Evolutionary conservation across 2,329 filamentous ascomycete species (phyloP).

Genomic region (Penicillium aurantiogriseum): DNA sequence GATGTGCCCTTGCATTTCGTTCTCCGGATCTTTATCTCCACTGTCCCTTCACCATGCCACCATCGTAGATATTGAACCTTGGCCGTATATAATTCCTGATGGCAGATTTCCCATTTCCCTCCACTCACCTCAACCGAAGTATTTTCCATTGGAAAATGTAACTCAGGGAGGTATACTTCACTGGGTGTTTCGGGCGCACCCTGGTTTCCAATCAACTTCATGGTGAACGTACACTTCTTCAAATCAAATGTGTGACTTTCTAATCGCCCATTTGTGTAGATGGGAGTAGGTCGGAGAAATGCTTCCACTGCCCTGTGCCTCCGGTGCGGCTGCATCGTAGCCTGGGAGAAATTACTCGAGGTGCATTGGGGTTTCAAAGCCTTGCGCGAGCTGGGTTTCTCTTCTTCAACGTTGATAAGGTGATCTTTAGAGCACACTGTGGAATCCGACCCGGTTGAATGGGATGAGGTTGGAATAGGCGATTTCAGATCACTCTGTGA

Average conservation of each 20-base stretch:
- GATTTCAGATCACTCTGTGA: conserved; percentile 74
- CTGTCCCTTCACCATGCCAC: conserved; percentile 89
- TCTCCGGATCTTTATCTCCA: conserved; percentile 65
- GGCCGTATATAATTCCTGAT: conserved; percentile 66
- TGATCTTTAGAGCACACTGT: neutral
- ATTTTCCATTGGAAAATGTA: conserved; percentile 78
- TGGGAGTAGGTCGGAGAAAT: conserved; percentile 80
- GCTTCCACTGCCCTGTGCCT: conserved; percentile 90
- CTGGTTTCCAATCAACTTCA: conserved; percentile 64
- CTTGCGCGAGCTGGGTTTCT: neutral
- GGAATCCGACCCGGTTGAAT: neutral
- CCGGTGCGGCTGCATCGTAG: conserved; percentile 58
- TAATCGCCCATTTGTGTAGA: conserved; percentile 70
- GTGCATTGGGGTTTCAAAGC: conserved; percentile 60
- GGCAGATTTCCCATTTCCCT: conserved; percentile 83
- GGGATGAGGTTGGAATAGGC: conserved; percentile 34
- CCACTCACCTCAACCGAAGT: conserved; percentile 73
- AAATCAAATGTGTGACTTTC: conserved; percentile 77
- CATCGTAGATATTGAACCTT: conserved; percentile 76
- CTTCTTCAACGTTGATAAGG: neutral
- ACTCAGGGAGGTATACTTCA: conserved; percentile 81
- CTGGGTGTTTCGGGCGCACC: conserved; percentile 66
- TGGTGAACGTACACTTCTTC: conserved; percentile 70
- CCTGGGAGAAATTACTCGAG: conserved; percentile 54
- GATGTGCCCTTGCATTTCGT: neutral